Percentiles rank a stretch among this genome's conserved stretches.
Evolutionary conservation across 768 basidiomycete genomes (phyloP).

Genomic region (Trametes villosa): DNA sequence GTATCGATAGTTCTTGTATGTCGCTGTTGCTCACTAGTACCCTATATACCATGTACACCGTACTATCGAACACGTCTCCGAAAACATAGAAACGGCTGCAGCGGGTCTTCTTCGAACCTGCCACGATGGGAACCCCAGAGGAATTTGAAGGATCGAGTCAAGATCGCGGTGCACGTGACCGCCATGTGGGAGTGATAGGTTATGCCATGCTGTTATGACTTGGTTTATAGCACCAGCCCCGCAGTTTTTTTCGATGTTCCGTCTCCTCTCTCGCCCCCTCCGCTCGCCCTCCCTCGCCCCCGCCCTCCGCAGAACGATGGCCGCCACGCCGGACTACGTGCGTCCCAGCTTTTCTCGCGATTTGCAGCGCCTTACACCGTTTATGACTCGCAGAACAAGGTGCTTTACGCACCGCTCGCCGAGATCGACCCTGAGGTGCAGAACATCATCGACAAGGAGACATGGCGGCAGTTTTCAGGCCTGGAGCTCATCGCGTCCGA

Average conservation of each 20-base stretch:
- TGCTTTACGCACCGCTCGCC: slow-evolving; percentile 83
- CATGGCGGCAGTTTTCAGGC: slow-evolving; percentile 97
- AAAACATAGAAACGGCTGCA: too few relatives aligned
- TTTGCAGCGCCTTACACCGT: neutral
- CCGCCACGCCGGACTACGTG: slow-evolving; percentile 68
- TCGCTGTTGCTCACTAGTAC: too few relatives aligned
- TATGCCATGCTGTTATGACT: slow-evolving; percentile 10
- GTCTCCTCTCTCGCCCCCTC: slow-evolving; percentile 36
- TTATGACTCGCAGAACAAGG: slow-evolving; percentile 73
- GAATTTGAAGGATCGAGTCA: slow-evolving; percentile 17
- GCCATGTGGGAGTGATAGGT: slow-evolving; percentile 9
- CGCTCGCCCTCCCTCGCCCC: slow-evolving; percentile 29
- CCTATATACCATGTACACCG: too few relatives aligned
- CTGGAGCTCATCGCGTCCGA: slow-evolving; percentile 99
- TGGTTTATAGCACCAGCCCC: slow-evolving; percentile 25
- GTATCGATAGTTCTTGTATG: too few relatives aligned
- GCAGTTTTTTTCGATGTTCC: slow-evolving; percentile 37
- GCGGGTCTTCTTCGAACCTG: too few relatives aligned
- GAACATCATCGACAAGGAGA: slow-evolving; percentile 98
- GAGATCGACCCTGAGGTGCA: slow-evolving; percentile 94
- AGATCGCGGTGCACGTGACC: slow-evolving; percentile 18
- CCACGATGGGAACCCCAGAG: too few relatives aligned
- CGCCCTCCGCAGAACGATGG: slow-evolving; percentile 53
- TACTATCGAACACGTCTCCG: too few relatives aligned
- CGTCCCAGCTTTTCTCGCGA: slow-evolving; percentile 32